phyloP scores from a whole-genome alignment of 495 filamentous ascomycete species.

The Annulohypoxylon bovei region DNA sequence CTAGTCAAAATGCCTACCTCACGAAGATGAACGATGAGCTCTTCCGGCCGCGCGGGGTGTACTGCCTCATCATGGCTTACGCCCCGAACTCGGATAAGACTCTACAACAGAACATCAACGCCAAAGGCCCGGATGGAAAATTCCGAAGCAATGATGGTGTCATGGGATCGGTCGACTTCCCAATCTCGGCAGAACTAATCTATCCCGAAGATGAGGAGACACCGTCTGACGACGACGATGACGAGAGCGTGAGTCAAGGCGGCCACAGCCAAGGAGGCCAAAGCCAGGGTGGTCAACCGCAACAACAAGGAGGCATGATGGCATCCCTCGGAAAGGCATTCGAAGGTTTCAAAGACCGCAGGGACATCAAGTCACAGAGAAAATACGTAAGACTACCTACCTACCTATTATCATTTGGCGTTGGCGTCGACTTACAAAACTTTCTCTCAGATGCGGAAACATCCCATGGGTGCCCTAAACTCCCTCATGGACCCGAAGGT shows the following conservation, averaged over 20 bases:
- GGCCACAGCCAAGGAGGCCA: constrained; percentile 3
- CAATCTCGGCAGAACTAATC: constrained; percentile 39
- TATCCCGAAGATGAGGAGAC: constrained; percentile 38
- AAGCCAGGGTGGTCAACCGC: background rate
- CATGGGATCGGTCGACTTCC: constrained; percentile 43
- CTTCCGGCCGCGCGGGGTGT: constrained; percentile 68
- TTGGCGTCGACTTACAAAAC: background rate
- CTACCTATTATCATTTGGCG: too few relatives aligned
- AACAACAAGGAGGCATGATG: constrained; percentile 12
- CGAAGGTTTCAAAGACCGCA: constrained; percentile 10
- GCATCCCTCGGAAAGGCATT: constrained; percentile 5
- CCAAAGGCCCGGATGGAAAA: constrained; percentile 2
- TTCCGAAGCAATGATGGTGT: constrained; percentile 37
- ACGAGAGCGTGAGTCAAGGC: constrained; percentile 21
- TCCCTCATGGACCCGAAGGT: constrained; percentile 24
- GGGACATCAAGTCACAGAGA: constrained; percentile 27
- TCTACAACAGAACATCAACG: constrained; percentile 24
- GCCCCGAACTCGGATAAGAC: constrained; percentile 35
- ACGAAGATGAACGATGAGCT: constrained; percentile 66
- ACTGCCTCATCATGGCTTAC: constrained; percentile 69
- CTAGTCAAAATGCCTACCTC: constrained; percentile 64
- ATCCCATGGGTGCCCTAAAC: constrained; percentile 22
- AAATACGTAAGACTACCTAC: constrained; percentile 27
- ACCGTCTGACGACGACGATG: constrained; percentile 30
- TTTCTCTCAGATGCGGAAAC: constrained; percentile 12